Base-by-base conservation (phyloP, 805 yeast species). In the Ogataea kodamae region DNA sequence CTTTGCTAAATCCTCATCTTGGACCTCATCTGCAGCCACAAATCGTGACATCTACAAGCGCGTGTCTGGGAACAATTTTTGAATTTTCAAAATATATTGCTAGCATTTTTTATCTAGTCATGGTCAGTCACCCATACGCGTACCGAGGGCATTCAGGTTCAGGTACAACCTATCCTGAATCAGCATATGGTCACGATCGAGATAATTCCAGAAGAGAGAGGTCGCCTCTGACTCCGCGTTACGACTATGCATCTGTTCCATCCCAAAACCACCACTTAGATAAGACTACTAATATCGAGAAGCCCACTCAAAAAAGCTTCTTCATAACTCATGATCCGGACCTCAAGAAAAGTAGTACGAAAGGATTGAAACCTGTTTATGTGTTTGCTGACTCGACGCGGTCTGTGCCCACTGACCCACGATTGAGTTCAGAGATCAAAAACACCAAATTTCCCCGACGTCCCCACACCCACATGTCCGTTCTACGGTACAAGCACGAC, bases 281-380 rank as follows among this genome's bases (percentile, higher is more conserved):
- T 6, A 37, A 42, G 16, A 23, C 37, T 19, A 18, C 13, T 20
- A n/a, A n/a, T n/a, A n/a, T n/a, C n/a, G n/a, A n/a, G n/a, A n/a
- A n/a, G n/a, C n/a, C n/a, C n/a, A 17, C 26, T 13, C 15, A 18
- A 7, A 5, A 8, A 6, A 38, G 40, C 19, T 42, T 31, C 47
- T 67, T 59, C 40, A 72, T 76, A 0, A 42, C 62, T 2, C 75
- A 73, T 46, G 85, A 78, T 46, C 75, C 76, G 2, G 73, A 67
- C 15, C 39, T 67, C 5, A 64, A 65, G 36, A 74, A 71, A 43
- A 65, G 47, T 15, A 30, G 47, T 8, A 4, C 39, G 4, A 46
- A 45, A 30, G 53, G 51, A 3, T 33, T 68, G 20, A 59, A 61
- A 25, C 47, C 62, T 3, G 56, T 61, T 25, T 72, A 72, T 3